Base-by-base conservation (phyloP, 225 moss, liverwort and hornwort genomes). In the Ulota crispa region DNA sequence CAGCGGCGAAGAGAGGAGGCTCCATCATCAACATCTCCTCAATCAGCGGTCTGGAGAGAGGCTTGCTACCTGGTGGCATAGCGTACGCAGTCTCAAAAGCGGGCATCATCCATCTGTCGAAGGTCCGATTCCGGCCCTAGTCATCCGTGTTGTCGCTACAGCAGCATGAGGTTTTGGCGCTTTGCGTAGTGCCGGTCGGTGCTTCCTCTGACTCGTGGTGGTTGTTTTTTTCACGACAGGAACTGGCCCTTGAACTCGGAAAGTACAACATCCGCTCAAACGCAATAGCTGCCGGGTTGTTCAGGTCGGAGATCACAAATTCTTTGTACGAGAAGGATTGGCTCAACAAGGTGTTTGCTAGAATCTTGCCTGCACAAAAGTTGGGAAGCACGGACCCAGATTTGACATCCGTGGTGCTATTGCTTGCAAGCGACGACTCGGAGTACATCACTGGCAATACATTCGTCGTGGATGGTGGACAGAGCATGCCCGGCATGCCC, bases 11-110 rank as follows among this genome's bases (percentile, higher is more conserved):
- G 72, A 83, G 83, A 81, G 85, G 83, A 66, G 95, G 97, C 61
- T 95, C 97, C 34, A 88, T 97, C 69, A 91, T 97, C 72, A 95
- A 82, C 53, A 91, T 97, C 28, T 92, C 97, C 28, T 97, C 94
- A 2, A 92, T 64, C 23, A 42, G 83, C 6, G 97, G 92, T 30
- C 61, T 94, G 9, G 89, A 93, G 21, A 85, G 95, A 70, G 74
- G 92, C 84, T 8, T 91, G 47, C 36, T 90, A 47, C 93, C 93
- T 5, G 94, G 93, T 39, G 73, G 10, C 13, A 34, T 89, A 8
- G 92, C 92, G 6, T 97, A 97, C 59, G 37, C 68, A 70, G 59
- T 74, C 31, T 97, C 97, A 3, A 97, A 97, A 78, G 87, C 93
- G 9, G 95, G 76, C 43, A 81, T 94, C 0, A 88, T 89, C 71